A percentile compares a stretch with the other conserved stretches of the same genome.
phyloP scores from a whole-genome alignment of 768 basidiomycete genomes.

The Leucocoprinus leucothites region DNA sequence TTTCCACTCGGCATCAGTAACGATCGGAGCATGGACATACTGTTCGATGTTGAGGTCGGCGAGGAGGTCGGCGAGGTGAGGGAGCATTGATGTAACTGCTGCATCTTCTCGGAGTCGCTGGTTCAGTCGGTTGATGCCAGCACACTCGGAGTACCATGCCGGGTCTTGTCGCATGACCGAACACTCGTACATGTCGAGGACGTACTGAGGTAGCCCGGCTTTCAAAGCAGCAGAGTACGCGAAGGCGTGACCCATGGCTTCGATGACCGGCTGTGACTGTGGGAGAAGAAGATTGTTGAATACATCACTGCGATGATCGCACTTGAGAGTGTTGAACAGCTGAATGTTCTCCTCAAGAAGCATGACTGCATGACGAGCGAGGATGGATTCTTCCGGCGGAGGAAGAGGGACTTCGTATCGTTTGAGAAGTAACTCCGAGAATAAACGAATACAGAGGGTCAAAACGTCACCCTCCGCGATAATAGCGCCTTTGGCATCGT shows the following conservation, averaged over 20 bases:
- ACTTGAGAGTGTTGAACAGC: slow-evolving; percentile 32
- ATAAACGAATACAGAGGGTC: slow-evolving; percentile 51
- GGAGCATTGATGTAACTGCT: slow-evolving; percentile 42
- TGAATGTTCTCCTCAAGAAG: slow-evolving; percentile 45
- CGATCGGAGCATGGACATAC: slow-evolving; percentile 51
- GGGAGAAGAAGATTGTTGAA: slow-evolving; percentile 57
- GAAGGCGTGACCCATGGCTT: slow-evolving; percentile 63
- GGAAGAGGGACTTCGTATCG: slow-evolving; percentile 53
- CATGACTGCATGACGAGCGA: slow-evolving; percentile 47
- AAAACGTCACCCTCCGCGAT: slow-evolving; percentile 56
- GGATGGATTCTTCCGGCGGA: slow-evolving; percentile 44
- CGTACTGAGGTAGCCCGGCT: slow-evolving; percentile 39
- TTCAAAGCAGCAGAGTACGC: slow-evolving; percentile 53
- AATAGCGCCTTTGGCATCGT: slow-evolving; percentile 54
- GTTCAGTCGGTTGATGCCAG: slow-evolving; percentile 40
- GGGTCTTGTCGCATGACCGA: slow-evolving; percentile 50
- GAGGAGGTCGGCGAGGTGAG: slow-evolving; percentile 38
- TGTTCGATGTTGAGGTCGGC: slow-evolving; percentile 42
- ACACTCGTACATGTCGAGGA: slow-evolving; percentile 56
- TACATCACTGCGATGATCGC: slow-evolving; percentile 45
- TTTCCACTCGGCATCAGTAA: slow-evolving; percentile 50
- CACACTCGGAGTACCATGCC: slow-evolving; percentile 59
- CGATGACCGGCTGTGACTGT: slow-evolving; percentile 47
- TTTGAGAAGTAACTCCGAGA: slow-evolving; percentile 55
- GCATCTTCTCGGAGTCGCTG: slow-evolving; percentile 47